Base-by-base conservation (phyloP, 192 early-diverging fungal species). In the Coemansia sp. region DNA sequence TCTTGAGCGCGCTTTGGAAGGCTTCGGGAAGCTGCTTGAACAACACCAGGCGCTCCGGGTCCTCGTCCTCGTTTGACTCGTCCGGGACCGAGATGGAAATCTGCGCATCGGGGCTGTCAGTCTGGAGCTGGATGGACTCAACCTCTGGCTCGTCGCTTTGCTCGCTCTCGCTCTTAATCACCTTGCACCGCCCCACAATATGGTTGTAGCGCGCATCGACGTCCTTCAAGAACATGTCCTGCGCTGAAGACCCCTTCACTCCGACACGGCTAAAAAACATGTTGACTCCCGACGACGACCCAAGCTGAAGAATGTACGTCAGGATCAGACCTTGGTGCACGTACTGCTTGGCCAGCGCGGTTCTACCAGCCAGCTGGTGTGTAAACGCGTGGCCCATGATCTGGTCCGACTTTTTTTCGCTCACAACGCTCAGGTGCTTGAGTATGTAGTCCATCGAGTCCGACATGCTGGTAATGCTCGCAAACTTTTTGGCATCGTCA, bases 361-460 rank as follows among this genome's bases (percentile, higher is more conserved):
- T 76, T n/a, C 91, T 81, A 6, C 89, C 89, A 2, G 82, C 77
- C 38, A 95, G 85, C 60, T 93, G 85, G 12, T 84, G 71, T 19
- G 84, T 82, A 55, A 98, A 94, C 0, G 90, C 95, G 18, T 91
- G 85, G 8, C 87, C 89, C 56, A 97, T 80, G 40, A 97, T 89
- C 71, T 92, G 83, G 64, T 97, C 92, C 4, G 86, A 82, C 56
- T 86, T 87, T 12, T 69, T 78, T 56, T 91, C 85, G 31, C 76
- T 82, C 24, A 89, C 84, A 7, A 97, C 73, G 10, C 85, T 70
- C 18, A 88, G 84, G 62, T 95, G 80, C 29, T 86, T 82, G 54
- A 67, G 71, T 31, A 97, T 86, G 50, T 83, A 92, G 31, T 81
- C 70, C 55, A 83, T 73, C 7, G 84, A 83, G 14, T 81, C 70